Conservation (phyloP, 148 eudicot genomes). For the Heliosperma pusillum region DNA sequence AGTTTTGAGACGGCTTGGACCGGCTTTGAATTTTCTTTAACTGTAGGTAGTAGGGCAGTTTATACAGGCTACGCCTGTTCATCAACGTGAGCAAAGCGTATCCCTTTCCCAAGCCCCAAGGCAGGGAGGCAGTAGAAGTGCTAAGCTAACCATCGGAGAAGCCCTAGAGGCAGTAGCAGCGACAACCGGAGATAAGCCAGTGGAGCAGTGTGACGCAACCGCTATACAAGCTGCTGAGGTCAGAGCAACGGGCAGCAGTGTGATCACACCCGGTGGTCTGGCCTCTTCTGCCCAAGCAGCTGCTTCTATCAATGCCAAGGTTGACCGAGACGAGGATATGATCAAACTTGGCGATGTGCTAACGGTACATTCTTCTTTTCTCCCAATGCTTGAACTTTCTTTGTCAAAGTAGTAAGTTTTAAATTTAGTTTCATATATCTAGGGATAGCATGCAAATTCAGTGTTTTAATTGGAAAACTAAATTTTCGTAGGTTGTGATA, state of each 20-base stretch:
- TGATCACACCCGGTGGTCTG: constrained; percentile 26
- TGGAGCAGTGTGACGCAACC: constrained; percentile 38
- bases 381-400: background rate
- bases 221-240: constrained; percentile 44
- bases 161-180: constrained; percentile 37
- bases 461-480: no score
- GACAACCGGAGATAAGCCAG: constrained; percentile 34
- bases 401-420: no score
- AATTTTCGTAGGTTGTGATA: no score
- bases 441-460: no score
- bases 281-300: constrained; percentile 43
- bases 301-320: constrained; percentile 24
- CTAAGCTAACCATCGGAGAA: constrained; percentile 37
- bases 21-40: no score
- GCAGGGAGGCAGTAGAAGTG: constrained; percentile 5
- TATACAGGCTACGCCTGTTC: constrained; percentile 24
- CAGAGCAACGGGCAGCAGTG: constrained; percentile 34
- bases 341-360: constrained; percentile 30
- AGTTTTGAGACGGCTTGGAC: no score
- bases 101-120: background rate
- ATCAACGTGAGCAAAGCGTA: background rate
- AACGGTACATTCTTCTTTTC: constrained; percentile 14
- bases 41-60: constrained; percentile 34
- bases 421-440: no score
- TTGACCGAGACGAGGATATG: constrained; percentile 27